Base-by-base conservation (phyloP, 2,329 filamentous ascomycete species). In the Pseudogymnoascus sp. region DNA sequence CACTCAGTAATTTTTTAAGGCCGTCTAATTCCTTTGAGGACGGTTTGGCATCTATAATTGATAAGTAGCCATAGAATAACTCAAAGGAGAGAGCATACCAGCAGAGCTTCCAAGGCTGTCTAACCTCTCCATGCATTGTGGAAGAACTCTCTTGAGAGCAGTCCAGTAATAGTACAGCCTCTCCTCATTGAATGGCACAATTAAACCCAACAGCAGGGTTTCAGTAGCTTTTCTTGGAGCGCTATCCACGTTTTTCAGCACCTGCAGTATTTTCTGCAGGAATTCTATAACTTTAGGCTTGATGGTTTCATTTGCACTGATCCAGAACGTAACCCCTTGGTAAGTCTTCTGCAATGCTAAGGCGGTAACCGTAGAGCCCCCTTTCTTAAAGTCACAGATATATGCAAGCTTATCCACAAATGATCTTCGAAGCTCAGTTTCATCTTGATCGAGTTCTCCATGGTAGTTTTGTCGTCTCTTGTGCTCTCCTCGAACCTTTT, bases 361-460 rank as follows among this genome's bases (percentile, higher is more conserved):
- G 12, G 63, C 64, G 37, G 60, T 65, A 21, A 66, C 64, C 3
- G 63, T 66, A n/a, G 60, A 59, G 13, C 63, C 64, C 2, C 63
- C 64, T 35, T 62, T 66, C 4, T 8, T n/a, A 37, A 55, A 27
- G 60, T 64, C 62, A 59, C 64, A 65, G n/a, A 65, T 15, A 27
- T 65, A 64, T 18, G 64, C 62, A 58, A 65, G 59, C 31, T 64
- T 40, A 10, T 62, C 55, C 31, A 64, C 58, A 40, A 65, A 64
- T 21, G 5, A 27, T 37, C 45, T 29, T 10, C 60, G 25, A 7
- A 62, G 37, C 35, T 64, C 58, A n/a, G n/a, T n/a, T n/a, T n/a
- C n/a, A n/a, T n/a, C n/a, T n/a, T n/a, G n/a, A n/a, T n/a, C n/a
- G n/a, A n/a, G n/a, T n/a, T n/a, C n/a, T n/a, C n/a, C n/a, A n/a